phyloP scores from a whole-genome alignment of 139 green algal genomes.

The Asterochloris erici region DNA sequence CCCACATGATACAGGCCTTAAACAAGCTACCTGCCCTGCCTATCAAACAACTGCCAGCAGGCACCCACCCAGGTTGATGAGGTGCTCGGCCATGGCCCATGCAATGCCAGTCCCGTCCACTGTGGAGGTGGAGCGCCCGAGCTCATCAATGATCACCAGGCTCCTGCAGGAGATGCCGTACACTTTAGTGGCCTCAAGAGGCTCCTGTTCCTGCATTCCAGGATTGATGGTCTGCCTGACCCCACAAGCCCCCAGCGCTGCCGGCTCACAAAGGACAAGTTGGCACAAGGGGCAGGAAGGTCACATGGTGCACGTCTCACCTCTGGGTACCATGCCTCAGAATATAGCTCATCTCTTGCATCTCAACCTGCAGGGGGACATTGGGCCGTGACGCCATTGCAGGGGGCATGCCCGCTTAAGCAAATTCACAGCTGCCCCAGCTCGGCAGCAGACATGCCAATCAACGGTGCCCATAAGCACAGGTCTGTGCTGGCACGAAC shows the following conservation, averaged over 20 bases:
- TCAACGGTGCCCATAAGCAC: too few species aligned
- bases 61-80: constrained; percentile 20
- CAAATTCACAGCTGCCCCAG: too few species aligned
- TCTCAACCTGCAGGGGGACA: constrained; percentile 8
- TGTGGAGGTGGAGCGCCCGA: constrained; percentile 71
- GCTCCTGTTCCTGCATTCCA: too few species aligned
- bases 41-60: not conserved
- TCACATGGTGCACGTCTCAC: not conserved
- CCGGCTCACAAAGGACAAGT: not conserved
- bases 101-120: constrained; percentile 69
- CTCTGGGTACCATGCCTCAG: constrained; percentile 12
- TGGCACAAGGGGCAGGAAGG: not conserved
- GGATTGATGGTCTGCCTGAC: too few species aligned
- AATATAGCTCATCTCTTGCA: constrained; percentile 60
- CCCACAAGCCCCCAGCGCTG: too few species aligned
- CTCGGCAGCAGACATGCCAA: too few species aligned
- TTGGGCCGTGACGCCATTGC: too few species aligned
- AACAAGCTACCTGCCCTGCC: not conserved
- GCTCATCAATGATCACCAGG: constrained; percentile 86
- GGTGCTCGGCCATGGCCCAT: constrained; percentile 63
- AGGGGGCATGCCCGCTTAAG: too few species aligned
- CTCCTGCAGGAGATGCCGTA: not conserved
- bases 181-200: too few species aligned
- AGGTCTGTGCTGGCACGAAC: too few species aligned
- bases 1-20: not conserved